These are phyloP conservation scores for Mercurialis annua DNA, from an alignment of 345 rosid species.

Conservation along the genomic window DNA sequence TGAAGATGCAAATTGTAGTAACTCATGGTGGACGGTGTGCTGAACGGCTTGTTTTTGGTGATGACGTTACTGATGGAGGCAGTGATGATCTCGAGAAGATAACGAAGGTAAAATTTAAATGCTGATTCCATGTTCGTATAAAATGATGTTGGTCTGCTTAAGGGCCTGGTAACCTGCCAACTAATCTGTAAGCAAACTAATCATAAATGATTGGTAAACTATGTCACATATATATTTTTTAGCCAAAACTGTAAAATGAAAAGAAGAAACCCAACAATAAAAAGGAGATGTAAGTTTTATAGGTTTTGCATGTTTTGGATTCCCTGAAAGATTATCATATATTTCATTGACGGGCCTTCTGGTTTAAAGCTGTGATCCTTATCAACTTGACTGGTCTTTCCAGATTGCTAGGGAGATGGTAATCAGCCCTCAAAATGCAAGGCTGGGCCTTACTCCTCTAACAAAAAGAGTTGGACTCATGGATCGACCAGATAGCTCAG, in stretches of 20 bases:
- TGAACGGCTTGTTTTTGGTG: constrained; percentile 74
- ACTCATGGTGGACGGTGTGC: constrained; percentile 99
- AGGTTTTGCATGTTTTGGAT: not conserved
- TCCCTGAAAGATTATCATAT: not conserved
- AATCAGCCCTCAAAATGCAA: constrained; percentile 89
- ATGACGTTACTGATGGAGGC: constrained; percentile 92
- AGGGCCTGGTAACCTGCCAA: not conserved
- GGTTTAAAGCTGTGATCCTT: not conserved
- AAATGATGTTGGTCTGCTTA: not conserved
- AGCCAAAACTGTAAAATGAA: not conserved
- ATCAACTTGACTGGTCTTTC: constrained; percentile 19
- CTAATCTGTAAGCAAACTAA: not conserved
- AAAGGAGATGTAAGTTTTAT: not conserved
- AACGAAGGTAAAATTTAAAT: constrained; percentile 59
- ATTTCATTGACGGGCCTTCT: constrained; percentile 1
- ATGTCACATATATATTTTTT: not conserved
- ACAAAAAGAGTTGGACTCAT: constrained; percentile 74
- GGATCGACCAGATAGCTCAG: constrained; percentile 69
- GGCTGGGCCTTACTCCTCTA: constrained; percentile 64
- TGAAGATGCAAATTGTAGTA: constrained; percentile 99
- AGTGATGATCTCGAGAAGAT: constrained; percentile 87
- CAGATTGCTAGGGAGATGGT: constrained; percentile 98
- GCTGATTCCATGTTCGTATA: not conserved
- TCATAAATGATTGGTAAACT: not conserved
- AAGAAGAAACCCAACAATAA: not conserved